These are phyloP conservation scores for Myxozyma geophila DNA, from an alignment of 805 yeast genomes.

Conservation along the genomic window DNA sequence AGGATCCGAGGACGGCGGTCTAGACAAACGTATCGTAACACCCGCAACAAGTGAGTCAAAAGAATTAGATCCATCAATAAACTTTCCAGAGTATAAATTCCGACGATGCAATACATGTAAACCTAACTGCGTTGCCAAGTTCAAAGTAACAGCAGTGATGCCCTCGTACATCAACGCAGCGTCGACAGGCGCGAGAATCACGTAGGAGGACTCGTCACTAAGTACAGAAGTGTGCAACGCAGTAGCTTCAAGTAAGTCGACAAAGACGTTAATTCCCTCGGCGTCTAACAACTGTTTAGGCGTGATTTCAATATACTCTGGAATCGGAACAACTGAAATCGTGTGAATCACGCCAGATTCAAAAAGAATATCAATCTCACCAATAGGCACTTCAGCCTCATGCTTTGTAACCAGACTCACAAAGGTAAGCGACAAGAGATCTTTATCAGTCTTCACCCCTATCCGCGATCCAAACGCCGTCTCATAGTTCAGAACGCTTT, in stretches of 20 bases:
- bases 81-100: conserved; percentile 11
- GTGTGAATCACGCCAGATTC: conserved; percentile 30
- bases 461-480: conserved; percentile 26
- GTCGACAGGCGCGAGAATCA: conserved; percentile 31
- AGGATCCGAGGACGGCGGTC: background rate
- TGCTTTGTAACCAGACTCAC: background rate
- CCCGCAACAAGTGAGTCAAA: conserved; percentile 27
- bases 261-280: conserved; percentile 18
- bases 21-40: conserved; percentile 6
- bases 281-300: conserved; percentile 27
- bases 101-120: conserved; percentile 27
- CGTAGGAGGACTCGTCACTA: conserved; percentile 18
- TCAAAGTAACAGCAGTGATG: conserved; percentile 17
- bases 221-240: conserved; percentile 12
- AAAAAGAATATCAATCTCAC: conserved; percentile 21
- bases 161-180: conserved; percentile 10
- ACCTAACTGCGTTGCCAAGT: conserved; percentile 23
- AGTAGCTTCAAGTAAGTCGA: conserved; percentile 24
- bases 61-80: conserved; percentile 10
- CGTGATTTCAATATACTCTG: conserved; percentile 26
- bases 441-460: conserved; percentile 1
- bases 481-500: background rate
- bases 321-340: conserved; percentile 25
- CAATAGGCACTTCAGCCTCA: background rate
- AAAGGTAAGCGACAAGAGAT: background rate